Evolutionary conservation across 2,329 filamentous ascomycete genomes (phyloP), one percentile per base, ranked within the genome.

Genomic region (Phialophora verrucosa): DNA sequence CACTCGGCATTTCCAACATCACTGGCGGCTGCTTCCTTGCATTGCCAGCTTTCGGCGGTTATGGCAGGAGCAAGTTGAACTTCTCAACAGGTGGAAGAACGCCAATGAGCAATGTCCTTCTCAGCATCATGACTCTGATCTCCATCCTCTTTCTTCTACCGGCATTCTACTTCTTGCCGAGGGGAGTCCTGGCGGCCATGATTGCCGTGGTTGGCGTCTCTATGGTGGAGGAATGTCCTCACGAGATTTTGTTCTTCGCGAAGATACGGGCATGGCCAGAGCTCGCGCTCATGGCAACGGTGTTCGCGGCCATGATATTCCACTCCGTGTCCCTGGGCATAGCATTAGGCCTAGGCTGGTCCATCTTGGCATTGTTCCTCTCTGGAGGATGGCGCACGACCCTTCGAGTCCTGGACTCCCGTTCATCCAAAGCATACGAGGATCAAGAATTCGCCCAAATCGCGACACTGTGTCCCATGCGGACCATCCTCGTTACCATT

Each of bases 151-250:
- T 54, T 29, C 31, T 53, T 32, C 23, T 62, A 1, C 59, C 59
- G 7, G 59, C 59, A 17, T 62, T 62, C 59, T 62, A 62, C 59
- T 62, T 54, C 35, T 14, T 62, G 14, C 59, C 59, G 2, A 54
- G 50, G 27, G 59, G 59, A 5, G 59, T 62, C 23, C 59, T 62
- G 2, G 59, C 59, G 2, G 59, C 59, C 12, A 62, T 62, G 59
- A 62, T 62, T 23, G 59, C 59, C 10, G 50, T 62, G 11, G 59
- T 62, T 20, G 59, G 59, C 11, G 31, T 54, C 5, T 62, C 59
- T 4, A 62, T 62, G 59, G 38, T 62, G n/a, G 59, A 62, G 31
- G 59, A 62, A 44, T 62, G 59, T 47, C 59, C 59, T 6, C 59
- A 62, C 20, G 59, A 62, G 20, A 55, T 62, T 23, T 3, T 47